Conservation (phyloP, 768 basidiomycete species). For the Tylopilus rubrobrunneus region DNA sequence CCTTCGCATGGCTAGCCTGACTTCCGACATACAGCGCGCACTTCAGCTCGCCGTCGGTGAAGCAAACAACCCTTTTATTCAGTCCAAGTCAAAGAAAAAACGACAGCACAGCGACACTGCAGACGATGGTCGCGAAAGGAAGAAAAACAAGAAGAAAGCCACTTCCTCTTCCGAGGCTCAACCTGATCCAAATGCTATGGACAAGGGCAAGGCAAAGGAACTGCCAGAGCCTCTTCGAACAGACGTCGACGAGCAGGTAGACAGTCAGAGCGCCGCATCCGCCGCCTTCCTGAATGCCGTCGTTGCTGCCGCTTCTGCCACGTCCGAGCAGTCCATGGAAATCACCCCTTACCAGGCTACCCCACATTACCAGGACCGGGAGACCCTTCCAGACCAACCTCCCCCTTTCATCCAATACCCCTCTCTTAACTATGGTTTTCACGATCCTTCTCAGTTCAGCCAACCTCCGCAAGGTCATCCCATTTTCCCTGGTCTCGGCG, state of each 20-base stretch:
- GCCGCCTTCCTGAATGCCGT: slow-evolving; percentile 61
- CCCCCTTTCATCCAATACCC: slow-evolving; percentile 28
- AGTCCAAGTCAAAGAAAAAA: slow-evolving; percentile 35
- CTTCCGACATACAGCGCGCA: slow-evolving; percentile 47
- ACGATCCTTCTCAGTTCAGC: slow-evolving; percentile 26
- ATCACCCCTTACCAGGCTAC: slow-evolving; percentile 28
- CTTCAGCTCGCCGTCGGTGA: slow-evolving; percentile 47
- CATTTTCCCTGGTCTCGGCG: slow-evolving; percentile 20
- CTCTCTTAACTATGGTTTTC: slow-evolving; percentile 28
- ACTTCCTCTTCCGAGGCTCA: neutral
- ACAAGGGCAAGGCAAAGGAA: slow-evolving; percentile 32
- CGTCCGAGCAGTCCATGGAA: slow-evolving; percentile 34
- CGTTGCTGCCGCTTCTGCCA: slow-evolving; percentile 59
- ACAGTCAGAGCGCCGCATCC: slow-evolving; percentile 45
- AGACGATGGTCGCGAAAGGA: slow-evolving; percentile 26
- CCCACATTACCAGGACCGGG: slow-evolving; percentile 33
- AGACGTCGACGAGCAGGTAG: slow-evolving; percentile 24
- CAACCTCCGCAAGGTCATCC: slow-evolving; percentile 27
- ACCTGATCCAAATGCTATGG: slow-evolving; percentile 25
- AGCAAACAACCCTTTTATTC: slow-evolving; percentile 38
- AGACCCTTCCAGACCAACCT: slow-evolving; percentile 25
- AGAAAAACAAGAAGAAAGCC: slow-evolving; percentile 33
- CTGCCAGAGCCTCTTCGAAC: slow-evolving; percentile 32
- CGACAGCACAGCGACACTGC: slow-evolving; percentile 21
- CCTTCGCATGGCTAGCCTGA: slow-evolving; percentile 29